Base-by-base conservation (phyloP, 345 rosid species). In the Pelargonium nanum region DNA sequence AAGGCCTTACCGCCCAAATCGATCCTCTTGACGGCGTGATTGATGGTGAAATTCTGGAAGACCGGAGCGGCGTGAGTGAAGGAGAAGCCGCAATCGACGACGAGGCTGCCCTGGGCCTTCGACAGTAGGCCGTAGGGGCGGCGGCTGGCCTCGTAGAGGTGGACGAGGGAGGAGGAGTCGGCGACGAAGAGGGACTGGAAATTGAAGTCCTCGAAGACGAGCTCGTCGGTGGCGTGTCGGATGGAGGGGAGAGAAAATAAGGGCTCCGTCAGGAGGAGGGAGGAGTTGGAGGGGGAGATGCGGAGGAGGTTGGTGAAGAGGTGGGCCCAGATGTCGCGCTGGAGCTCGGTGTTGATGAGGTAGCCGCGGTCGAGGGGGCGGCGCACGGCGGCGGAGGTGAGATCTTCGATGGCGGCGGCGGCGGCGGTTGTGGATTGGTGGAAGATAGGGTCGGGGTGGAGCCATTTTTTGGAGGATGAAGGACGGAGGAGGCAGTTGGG, bases 361-460 rank as follows among this genome's bases (percentile, higher is more conserved):
- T 89, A 85, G 16, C 98, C 98, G 4, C 96, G 91, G 81, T 92
- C 98, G 61, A 89, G 79, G 24, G 98, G 98, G 32, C 96, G 91
- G 69, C 96, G 98, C 44, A 92, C 71, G 55, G 91, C 77, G 59
- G 98, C 96, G 68, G 96, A 89, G 61, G 96, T 92, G 6, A 92
- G 83, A 78, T 92, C 98, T 52, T 81, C 89, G 59, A 66, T 16
- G 52, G 70, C 16, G 56, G 70, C 59, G 40, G 65, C 19, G 44
- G 78, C 51, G 66, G 77, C 28, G 58, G 68, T 15, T 55, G 68
- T 26, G 21, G 93, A 77, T 22, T 80, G 61, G 16, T 26, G 26
- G 32, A 24, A 6, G 19, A 58, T 62, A 44, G 69, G 63, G 53
- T 66, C 70, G 48, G 92, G 89, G 66, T 77, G 80, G 68, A 82